phyloP scores from a whole-genome alignment of 768 basidiomycete species.

The Leucogyrophana mollusca region DNA sequence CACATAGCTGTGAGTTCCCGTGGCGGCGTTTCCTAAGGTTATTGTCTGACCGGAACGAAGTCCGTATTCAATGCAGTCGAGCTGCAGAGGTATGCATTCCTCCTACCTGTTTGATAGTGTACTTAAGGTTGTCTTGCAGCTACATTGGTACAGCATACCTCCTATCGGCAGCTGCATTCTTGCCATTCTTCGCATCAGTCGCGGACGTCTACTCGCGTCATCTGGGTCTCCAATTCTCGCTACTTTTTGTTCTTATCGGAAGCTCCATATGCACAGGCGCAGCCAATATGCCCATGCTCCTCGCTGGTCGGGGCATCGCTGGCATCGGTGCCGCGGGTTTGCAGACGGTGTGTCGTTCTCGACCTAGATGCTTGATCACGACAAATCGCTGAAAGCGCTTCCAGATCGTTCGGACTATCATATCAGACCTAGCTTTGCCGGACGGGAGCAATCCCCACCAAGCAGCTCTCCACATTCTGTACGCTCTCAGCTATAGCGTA shows the following conservation, averaged over 20 bases:
- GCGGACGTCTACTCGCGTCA: slow-evolving; percentile 52
- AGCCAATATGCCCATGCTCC: slow-evolving; percentile 42
- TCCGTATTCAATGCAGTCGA: slow-evolving; percentile 28
- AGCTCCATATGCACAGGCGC: slow-evolving; percentile 48
- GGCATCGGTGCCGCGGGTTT: slow-evolving; percentile 49
- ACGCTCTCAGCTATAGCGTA: slow-evolving; percentile 37
- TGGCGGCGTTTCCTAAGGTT: not conserved
- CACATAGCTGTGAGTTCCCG: slow-evolving; percentile 43
- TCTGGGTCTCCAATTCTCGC: slow-evolving; percentile 41
- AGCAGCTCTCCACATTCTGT: slow-evolving; percentile 39
- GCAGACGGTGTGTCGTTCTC: slow-evolving; percentile 24
- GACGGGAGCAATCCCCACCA: slow-evolving; percentile 43
- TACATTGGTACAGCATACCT: slow-evolving; percentile 52
- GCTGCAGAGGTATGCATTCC: slow-evolving; percentile 20
- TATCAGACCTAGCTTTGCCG: slow-evolving; percentile 43
- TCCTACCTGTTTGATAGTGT: not conserved
- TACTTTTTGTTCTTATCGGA: slow-evolving; percentile 45
- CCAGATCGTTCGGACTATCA: slow-evolving; percentile 41
- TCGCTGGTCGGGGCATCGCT: slow-evolving; percentile 47
- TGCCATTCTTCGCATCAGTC: slow-evolving; percentile 49
- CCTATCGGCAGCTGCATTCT: slow-evolving; percentile 50
- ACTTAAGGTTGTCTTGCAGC: slow-evolving; percentile 16
- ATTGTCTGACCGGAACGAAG: slow-evolving; percentile 5
- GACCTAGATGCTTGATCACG: no score
- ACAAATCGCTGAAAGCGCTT: no score